Evolutionary conservation across 75 land plant species (phyloP), one percentile per base, ranked within the genome.

Genomic region (Adiantum capillusveneris): DNA sequence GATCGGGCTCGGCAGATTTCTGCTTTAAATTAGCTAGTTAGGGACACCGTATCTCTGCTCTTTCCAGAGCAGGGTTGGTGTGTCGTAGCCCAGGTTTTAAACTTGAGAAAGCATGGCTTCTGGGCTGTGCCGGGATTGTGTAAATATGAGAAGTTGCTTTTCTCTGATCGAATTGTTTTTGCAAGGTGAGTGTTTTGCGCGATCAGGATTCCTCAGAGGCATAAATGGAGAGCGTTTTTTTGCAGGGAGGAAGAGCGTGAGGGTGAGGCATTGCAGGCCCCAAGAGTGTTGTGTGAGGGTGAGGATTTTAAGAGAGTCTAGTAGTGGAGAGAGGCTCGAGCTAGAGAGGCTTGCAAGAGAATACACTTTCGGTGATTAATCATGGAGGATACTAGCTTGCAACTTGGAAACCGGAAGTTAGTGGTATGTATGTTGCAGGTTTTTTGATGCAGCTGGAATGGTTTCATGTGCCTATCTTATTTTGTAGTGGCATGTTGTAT

Each of bases 351-450:
- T 17, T 18, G 2, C 11, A 22, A 24, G 31, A 16, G 22, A 55
- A 1, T 18, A 17, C 27, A 2, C 7, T 5, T 28, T 24, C 16
- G 31, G 57, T 17, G 3, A 3, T 27, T 6, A 6, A 2, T 2
- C 24, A 55, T 27, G 57, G 31, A 21, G 17, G 57, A 27, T 9
- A 55, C 57, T 9, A 14, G 57, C 24, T 55, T 72, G 71, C 45
- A 36, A 19, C 75, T 73, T 56, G 76, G 76, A 28, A 59, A 70
- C 25, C 46, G 76, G 31, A 73, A 73, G 59, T 71, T 73, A 21
- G 76, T 73, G 70, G 76, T 72, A 65, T 0, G 75, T 3, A 46
- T 18, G 6, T 46, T 46, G 2, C 22, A 21, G 5, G 2, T 46
- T 46, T 46, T 46, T 18, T 2, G 2, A 5, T 14, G 6, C 50